These are phyloP conservation scores for Yamadazyma kitorensis DNA, from an alignment of 805 yeast species.

Conservation along the genomic window DNA sequence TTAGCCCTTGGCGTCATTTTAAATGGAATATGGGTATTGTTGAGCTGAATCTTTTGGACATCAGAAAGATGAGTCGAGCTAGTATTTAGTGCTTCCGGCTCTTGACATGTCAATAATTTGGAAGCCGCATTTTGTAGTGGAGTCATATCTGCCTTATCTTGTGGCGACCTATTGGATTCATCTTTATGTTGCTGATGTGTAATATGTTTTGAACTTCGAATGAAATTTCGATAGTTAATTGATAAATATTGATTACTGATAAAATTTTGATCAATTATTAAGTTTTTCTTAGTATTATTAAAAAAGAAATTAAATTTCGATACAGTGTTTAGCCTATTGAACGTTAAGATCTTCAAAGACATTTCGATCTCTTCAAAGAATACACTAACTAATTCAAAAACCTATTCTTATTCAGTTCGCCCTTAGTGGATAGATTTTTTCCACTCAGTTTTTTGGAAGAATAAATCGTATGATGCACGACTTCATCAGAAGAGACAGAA, in stretches of 20 bases:
- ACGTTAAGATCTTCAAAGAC: background rate
- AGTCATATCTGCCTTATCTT: too few species aligned
- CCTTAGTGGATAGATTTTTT: too few species aligned
- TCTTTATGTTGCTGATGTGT: too few species aligned
- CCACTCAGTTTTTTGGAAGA: too few species aligned
- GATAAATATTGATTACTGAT: slow-evolving; percentile 27
- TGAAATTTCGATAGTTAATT: slow-evolving; percentile 4
- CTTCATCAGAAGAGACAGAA: too few species aligned
- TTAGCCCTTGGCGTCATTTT: slow-evolving; percentile 42
- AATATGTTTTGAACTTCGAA: slow-evolving; percentile 8
- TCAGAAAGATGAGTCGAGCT: background rate
- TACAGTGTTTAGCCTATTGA: slow-evolving; percentile 21
- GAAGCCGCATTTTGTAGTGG: slow-evolving; percentile 47
- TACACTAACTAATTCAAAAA: too few species aligned
- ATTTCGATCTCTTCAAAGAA: too few species aligned
- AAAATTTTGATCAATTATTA: slow-evolving; percentile 31
- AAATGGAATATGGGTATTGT: slow-evolving; percentile 48
- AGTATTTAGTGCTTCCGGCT: slow-evolving; percentile 20
- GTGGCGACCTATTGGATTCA: too few species aligned
- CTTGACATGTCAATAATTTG: slow-evolving; percentile 45
- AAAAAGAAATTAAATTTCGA: slow-evolving; percentile 35
- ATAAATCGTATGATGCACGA: too few species aligned
- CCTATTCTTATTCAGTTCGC: too few species aligned
- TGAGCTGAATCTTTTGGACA: slow-evolving; percentile 27
- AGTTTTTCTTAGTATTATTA: slow-evolving; percentile 30